Percentiles rank a stretch among this genome's conserved stretches.
Conservation (phyloP, 768 basidiomycete genomes). For the Pholiota molesta region DNA sequence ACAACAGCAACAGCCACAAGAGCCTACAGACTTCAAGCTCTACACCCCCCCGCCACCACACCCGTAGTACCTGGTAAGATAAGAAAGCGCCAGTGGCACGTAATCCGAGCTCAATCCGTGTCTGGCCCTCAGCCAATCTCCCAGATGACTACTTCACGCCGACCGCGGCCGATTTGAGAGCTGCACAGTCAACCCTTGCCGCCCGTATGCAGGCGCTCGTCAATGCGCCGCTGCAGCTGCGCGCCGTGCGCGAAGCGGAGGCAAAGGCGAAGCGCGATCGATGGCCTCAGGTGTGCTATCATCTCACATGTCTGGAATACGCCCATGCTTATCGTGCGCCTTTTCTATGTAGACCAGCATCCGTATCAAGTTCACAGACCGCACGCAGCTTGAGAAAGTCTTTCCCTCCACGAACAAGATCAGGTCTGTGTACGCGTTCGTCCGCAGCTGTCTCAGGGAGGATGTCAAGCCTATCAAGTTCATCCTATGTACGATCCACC, state of each 20-base stretch:
- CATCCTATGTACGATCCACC: conserved; percentile 66
- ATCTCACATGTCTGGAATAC: background rate
- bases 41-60: conserved; percentile 26
- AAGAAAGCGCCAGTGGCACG: background rate
- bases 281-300: conserved; percentile 68
- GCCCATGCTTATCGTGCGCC: background rate
- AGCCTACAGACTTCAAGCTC: conserved; percentile 30
- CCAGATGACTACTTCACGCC: conserved; percentile 79
- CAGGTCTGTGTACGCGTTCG: conserved; percentile 82
- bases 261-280: conserved; percentile 61
- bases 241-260: conserved; percentile 62
- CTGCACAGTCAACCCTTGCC: conserved; percentile 62
- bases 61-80: conserved; percentile 22
- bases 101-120: conserved; percentile 12
- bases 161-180: conserved; percentile 69
- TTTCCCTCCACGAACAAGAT: conserved; percentile 85
- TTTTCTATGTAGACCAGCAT: conserved; percentile 65
- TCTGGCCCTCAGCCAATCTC: conserved; percentile 41
- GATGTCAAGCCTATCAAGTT: conserved; percentile 83
- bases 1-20: conserved; percentile 9
- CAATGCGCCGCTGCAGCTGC: conserved; percentile 73
- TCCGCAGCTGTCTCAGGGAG: conserved; percentile 68
- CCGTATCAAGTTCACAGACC: conserved; percentile 79
- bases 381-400: conserved; percentile 76
- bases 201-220: conserved; percentile 63